Conservation (phyloP, 2,329 filamentous ascomycete genomes). For the Cytospora paraplurivora region DNA sequence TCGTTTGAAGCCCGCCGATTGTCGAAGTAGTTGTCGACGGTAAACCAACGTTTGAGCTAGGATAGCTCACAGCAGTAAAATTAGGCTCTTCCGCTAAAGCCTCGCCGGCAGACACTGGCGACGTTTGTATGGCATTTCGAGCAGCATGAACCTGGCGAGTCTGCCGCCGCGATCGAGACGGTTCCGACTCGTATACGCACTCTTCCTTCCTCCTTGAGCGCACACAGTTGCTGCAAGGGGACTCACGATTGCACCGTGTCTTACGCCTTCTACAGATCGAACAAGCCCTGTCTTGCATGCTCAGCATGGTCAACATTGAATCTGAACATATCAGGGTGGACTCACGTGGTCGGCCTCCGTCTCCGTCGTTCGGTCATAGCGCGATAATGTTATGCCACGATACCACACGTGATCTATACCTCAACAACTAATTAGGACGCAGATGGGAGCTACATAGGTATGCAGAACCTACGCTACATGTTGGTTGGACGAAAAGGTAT, state of each 20-base stretch:
- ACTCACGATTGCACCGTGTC: constrained; percentile 45
- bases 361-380: constrained; percentile 29
- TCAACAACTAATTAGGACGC: not conserved
- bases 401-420: not conserved
- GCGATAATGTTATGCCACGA: not conserved
- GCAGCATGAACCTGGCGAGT: not conserved
- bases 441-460: too few species aligned
- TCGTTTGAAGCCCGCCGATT: not conserved
- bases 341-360: constrained; percentile 24
- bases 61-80: not conserved
- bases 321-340: not conserved
- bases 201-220: constrained; percentile 38
- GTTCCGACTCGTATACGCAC: constrained; percentile 39
- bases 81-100: not conserved
- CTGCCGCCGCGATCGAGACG: constrained; percentile 14
- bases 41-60: not conserved
- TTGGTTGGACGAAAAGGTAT: not conserved
- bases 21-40: constrained; percentile 29
- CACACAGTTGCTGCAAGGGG: constrained; percentile 46
- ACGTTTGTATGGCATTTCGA: not conserved
- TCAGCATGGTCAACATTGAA: not conserved
- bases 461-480: not conserved
- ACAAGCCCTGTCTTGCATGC: constrained; percentile 34
- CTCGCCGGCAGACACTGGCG: not conserved
- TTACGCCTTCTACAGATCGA: constrained; percentile 46